Base-by-base conservation (phyloP, 179 eudicot genomes). In the Patellifolia procumbens region DNA sequence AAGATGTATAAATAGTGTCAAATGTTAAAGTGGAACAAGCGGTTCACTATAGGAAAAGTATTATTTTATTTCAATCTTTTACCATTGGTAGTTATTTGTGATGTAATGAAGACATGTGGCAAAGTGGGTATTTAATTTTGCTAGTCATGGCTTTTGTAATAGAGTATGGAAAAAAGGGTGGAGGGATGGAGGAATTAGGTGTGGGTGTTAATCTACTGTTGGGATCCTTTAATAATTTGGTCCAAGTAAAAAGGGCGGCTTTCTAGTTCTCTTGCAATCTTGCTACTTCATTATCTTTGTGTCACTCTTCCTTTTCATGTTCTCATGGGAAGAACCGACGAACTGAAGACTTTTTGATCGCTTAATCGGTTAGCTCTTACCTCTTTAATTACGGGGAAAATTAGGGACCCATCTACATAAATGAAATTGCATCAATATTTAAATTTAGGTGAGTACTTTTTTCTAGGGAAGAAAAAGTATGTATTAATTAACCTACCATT, bases 121-220 rank as follows among this genome's bases (percentile, higher is more conserved):
- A 4, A 75, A 7, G 48, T 80, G 79, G 64, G 76, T 68, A 51
- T 73, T 65, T 3, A 34, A 32, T 9, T 31, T 74, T 58, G 26
- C 20, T n/a, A 70, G 68, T 74, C 65, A 31, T 58, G 39, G 29
- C 39, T 31, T 48, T 29, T 29, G 31, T 63, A 48, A 46, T 46
- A 68, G 4, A 48, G 34, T 35, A 73, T 39, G 13, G 55, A 7
- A 61, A 12, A 31, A 55, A 22, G 49, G 66, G 58, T 39, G 26
- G 51, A 22, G 62, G 73, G 53, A 61, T 72, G 65, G 75, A 34
- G 55, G 62, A 72, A 81, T 56, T 81, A 81, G 83, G 80, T 81
- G 77, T 28, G 80, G 84, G 42, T 77, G 81, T 77, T 81, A 77
- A 78, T 77, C 84, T 81, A 77, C 84, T 76, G 77, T 53, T 80